Evolutionary conservation across 208 protist genomes (phyloP), one percentile per base, ranked within the genome.

Genomic region (Acanthamoeba culbertsoni): DNA sequence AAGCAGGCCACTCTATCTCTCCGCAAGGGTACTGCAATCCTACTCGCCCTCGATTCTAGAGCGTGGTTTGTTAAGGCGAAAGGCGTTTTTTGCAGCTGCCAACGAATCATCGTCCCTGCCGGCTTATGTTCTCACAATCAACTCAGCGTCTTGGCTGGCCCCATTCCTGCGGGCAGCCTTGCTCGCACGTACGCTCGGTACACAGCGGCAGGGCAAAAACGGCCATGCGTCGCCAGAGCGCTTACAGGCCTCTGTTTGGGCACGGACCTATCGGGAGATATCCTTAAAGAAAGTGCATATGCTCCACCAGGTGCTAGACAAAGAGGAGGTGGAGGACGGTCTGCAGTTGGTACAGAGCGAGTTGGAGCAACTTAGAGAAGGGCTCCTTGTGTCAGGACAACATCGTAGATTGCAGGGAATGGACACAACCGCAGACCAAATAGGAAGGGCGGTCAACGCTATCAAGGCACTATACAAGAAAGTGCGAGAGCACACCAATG

Each of bases 231-330:
- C 71, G 10, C 71, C 71, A 10, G 71, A 82, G 20, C 71, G 71
- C 1, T 18, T 82, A 31, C 71, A 82, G 71, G 23, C 71, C 0
- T 82, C 73, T 14, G 73, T 84, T 18, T 84, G 73, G 73, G 73
- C 73, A 3, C 6, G 73, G 28, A 84, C 73, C 45, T 84, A 84
- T 43, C 73, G 73, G 2, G 73, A 84, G 3, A 84, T 84, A 14
- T 53, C 73, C 73, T 43, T 84, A 16, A 84, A 84, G 73, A 84
- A 84, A 43, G 73, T 31, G 14, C 73, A 84, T 37, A 46, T 84
- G 43, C 73, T 84, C 7, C 31, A 84, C 42, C 42, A 84, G 8
- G 26, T 43, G 20, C 73, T 84, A 8, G n/a, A n/a, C n/a, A 37
- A 55, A 42, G 42, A 37, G 42, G 23, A 84, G 0, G 37, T 79